Conservation (phyloP, 345 rosid genomes). For the Linum tenue region DNA sequence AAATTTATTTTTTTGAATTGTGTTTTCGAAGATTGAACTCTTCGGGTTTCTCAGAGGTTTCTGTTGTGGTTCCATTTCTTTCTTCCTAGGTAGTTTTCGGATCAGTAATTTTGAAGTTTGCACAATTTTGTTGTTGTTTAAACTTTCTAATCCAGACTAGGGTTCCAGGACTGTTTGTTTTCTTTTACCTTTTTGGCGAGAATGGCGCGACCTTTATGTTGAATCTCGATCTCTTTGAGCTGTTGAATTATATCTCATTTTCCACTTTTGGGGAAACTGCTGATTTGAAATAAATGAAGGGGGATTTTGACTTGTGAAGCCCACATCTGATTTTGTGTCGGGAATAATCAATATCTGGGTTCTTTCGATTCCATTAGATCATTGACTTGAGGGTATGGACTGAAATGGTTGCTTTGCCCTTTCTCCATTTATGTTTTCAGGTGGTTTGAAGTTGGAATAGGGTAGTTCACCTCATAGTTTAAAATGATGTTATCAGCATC, state of each 20-base stretch:
- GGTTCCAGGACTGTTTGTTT: neutral
- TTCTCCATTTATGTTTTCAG: conserved; percentile 5
- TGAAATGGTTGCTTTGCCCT: neutral
- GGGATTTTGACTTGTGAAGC: neutral
- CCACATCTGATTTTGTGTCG: neutral
- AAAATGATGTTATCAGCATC: conserved; percentile 54
- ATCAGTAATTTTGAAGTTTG: neutral
- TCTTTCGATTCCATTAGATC: neutral
- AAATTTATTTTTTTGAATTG: neutral
- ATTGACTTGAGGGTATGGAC: neutral
- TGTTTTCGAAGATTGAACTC: neutral
- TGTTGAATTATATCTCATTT: neutral
- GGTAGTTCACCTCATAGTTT: neutral
- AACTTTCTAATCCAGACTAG: neutral
- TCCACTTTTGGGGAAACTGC: neutral
- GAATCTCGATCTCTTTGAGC: neutral
- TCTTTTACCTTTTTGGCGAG: neutral
- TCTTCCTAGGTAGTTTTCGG: neutral
- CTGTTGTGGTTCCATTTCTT: neutral
- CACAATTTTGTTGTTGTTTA: neutral
- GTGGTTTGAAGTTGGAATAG: conserved; percentile 14
- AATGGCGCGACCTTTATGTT: neutral
- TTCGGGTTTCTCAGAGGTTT: neutral
- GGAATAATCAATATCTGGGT: neutral
- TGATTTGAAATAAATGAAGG: neutral